A percentile compares a stretch with the other conserved stretches of the same genome.
Conservation (phyloP, 495 filamentous ascomycete genomes). For the Antarctomyces pellizariae region DNA sequence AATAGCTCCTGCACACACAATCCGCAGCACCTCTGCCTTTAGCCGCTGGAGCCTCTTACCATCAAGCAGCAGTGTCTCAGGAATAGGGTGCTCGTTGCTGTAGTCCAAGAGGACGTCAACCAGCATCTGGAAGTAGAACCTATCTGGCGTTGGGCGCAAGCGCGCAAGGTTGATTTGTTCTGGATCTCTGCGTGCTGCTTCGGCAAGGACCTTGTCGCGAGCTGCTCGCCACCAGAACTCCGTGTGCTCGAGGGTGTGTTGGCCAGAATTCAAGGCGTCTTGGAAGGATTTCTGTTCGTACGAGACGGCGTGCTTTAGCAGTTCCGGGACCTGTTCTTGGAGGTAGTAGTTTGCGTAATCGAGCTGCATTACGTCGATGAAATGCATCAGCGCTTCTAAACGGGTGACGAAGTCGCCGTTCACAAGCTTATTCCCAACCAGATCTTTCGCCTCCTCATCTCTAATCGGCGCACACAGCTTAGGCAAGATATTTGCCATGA, state of each 20-base stretch:
- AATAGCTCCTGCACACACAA: constrained; percentile 59
- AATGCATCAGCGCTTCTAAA: constrained; percentile 56
- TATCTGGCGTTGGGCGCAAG: constrained; percentile 33
- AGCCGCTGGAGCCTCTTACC: constrained; percentile 39
- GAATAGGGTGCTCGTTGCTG: constrained; percentile 32
- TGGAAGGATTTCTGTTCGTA: constrained; percentile 69
- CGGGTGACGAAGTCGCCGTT: constrained; percentile 65
- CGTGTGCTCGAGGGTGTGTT: constrained; percentile 34
- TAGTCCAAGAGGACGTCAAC: constrained; percentile 27
- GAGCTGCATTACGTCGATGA: constrained; percentile 77
- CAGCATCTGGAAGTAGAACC: constrained; percentile 61
- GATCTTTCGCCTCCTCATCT: constrained; percentile 59
- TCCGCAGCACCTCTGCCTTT: constrained; percentile 43
- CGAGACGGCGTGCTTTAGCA: constrained; percentile 54
- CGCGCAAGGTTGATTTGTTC: constrained; percentile 33
- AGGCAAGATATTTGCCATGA: constrained; percentile 74
- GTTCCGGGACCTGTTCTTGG: constrained; percentile 50
- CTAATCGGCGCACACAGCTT: constrained; percentile 82
- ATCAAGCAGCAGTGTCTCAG: constrained; percentile 76
- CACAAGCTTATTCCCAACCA: constrained; percentile 43
- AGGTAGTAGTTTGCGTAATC: constrained; percentile 93
- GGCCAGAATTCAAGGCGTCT: constrained; percentile 36
- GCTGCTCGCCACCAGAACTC: constrained; percentile 51
- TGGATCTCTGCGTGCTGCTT: constrained; percentile 48
- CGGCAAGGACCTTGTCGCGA: constrained; percentile 40